These are phyloP conservation scores for Coniochaeta sp. DNA, from an alignment of 2,329 filamentous ascomycete genomes.

Conservation along the genomic window DNA sequence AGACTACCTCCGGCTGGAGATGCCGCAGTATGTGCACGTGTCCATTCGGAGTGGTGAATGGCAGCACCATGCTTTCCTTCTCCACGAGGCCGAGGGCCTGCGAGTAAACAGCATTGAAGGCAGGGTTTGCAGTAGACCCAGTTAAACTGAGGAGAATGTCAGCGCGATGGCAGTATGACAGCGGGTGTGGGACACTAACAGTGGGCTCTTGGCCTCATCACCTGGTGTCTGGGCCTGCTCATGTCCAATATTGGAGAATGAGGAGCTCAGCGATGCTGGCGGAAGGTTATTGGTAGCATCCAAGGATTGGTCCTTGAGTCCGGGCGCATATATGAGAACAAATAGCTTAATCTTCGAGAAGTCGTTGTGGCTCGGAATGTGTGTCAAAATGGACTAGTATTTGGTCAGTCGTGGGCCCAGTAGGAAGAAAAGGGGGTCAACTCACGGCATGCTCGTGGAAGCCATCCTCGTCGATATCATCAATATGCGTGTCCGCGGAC, in stretches of 20 bases:
- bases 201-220: slow-evolving; percentile 53
- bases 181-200: slow-evolving; percentile 34
- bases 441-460: slow-evolving; percentile 77
- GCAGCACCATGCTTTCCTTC: slow-evolving; percentile 78
- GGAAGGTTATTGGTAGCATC: slow-evolving; percentile 49
- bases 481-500: slow-evolving; percentile 63
- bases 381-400: slow-evolving; percentile 72
- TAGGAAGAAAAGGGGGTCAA: slow-evolving; percentile 8
- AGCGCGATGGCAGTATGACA: slow-evolving; percentile 12
- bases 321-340: slow-evolving; percentile 82
- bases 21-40: slow-evolving; percentile 84
- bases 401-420: slow-evolving; percentile 6
- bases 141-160: slow-evolving; percentile 35
- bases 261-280: slow-evolving; percentile 65
- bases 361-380: slow-evolving; percentile 74
- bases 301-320: slow-evolving; percentile 59
- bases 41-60: slow-evolving; percentile 77
- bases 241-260: slow-evolving; percentile 78
- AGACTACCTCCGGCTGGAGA: slow-evolving; percentile 77
- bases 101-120: slow-evolving; percentile 73
- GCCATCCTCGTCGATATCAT: slow-evolving; percentile 50
- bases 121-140: slow-evolving; percentile 43
- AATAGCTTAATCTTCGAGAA: slow-evolving; percentile 70
- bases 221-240: slow-evolving; percentile 63
- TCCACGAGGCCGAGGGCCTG: slow-evolving; percentile 76